Percentiles rank a stretch among this genome's conserved stretches.
These are phyloP conservation scores for Talaromyces marneffei DNA, from an alignment of 2,329 filamentous ascomycete genomes.

Conservation along the genomic window DNA sequence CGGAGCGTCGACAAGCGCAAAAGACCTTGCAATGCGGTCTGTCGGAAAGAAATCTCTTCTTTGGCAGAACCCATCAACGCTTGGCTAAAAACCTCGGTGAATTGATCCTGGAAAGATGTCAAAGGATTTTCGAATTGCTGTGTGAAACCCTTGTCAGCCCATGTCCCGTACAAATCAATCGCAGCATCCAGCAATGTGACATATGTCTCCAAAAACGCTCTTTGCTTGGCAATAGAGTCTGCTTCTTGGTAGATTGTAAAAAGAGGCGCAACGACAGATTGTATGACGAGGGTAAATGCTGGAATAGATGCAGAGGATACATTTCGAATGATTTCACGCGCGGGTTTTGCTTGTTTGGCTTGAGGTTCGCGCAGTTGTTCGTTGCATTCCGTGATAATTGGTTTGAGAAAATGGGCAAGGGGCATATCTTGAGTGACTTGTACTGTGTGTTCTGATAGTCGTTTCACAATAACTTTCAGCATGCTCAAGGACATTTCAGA, in stretches of 20 bases:
- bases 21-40: slow-evolving; percentile 45
- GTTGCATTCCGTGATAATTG: slow-evolving; percentile 61
- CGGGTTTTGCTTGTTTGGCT: slow-evolving; percentile 61
- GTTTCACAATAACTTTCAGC: slow-evolving; percentile 50
- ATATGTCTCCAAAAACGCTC: slow-evolving; percentile 57
- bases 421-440: slow-evolving; percentile 36
- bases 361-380: slow-evolving; percentile 63
- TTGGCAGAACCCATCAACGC: slow-evolving; percentile 48
- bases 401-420: slow-evolving; percentile 52
- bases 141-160: slow-evolving; percentile 42
- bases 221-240: slow-evolving; percentile 56
- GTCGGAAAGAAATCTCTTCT: slow-evolving; percentile 47
- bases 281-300: slow-evolving; percentile 52
- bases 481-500: slow-evolving; percentile 54
- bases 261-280: slow-evolving; percentile 52
- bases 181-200: slow-evolving; percentile 55
- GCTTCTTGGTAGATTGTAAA: slow-evolving; percentile 57
- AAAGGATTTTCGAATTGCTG: slow-evolving; percentile 39
- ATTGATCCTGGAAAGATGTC: slow-evolving; percentile 44
- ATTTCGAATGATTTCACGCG: slow-evolving; percentile 55
- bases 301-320: slow-evolving; percentile 51
- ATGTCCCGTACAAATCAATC: slow-evolving; percentile 51
- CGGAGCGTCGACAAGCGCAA: slow-evolving; percentile 42
- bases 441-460: slow-evolving; percentile 45
- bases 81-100: slow-evolving; percentile 52